Conservation (phyloP, 805 yeast species). For the Cyberlindnera mycetangii region DNA sequence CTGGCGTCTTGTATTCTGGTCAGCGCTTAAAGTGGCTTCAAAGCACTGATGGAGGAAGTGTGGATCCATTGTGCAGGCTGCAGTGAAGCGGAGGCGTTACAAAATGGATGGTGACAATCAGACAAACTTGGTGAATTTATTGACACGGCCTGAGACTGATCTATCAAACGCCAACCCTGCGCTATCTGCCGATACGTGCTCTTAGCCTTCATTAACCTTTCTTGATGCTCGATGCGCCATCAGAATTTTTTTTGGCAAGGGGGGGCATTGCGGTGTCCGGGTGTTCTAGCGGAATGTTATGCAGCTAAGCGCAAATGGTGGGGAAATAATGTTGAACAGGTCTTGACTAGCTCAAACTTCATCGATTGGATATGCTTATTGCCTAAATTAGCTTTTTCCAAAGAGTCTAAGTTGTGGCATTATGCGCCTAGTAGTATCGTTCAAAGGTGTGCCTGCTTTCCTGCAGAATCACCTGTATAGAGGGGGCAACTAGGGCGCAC, state of each 20-base stretch:
- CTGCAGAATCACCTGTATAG: no score
- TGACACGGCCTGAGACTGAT: not conserved
- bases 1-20: slow-evolving; percentile 53
- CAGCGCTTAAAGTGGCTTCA: slow-evolving; percentile 72
- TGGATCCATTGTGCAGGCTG: slow-evolving; percentile 54
- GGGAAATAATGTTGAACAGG: not conserved
- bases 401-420: no score
- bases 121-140: not conserved
- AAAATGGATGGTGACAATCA: not conserved
- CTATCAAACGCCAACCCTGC: not conserved
- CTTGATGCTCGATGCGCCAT: not conserved
- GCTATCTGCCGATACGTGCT: not conserved
- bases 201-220: not conserved
- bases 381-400: no score
- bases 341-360: no score
- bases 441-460: no score
- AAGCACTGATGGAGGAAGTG: slow-evolving; percentile 68
- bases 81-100: not conserved
- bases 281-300: slow-evolving; percentile 1
- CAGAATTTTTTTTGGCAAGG: slow-evolving; percentile 3
- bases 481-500: no score
- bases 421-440: no score
- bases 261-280: slow-evolving; percentile 1
- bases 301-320: not conserved
- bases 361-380: no score